Evolutionary conservation across 306 rosid species (phyloP), one percentile per base, ranked within the genome.

Genomic region (Begonia masoniana): DNA sequence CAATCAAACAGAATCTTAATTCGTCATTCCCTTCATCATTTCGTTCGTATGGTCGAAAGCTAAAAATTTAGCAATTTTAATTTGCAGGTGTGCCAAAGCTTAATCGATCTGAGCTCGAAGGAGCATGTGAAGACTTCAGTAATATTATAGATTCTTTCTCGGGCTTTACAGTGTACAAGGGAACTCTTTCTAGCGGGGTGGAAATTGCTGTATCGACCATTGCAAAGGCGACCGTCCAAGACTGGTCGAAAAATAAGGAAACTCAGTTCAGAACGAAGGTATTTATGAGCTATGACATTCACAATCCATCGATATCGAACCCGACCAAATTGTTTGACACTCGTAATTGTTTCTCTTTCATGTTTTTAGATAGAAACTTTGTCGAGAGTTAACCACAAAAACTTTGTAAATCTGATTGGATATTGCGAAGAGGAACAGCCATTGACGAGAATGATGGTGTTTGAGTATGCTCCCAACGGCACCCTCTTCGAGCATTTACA

Each of bases 401-500:
- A 91, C 57, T 91, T 91, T 19, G 75, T 81, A 42, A 91, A 84
- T 64, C 88, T 91, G 36, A 75, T 91, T 13, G 97, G 97, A 21
- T 81, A 74, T 50, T 91, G 97, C 54, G 88, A 86, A 60, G 97
- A 83, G 63, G 78, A 70, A 14, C 67, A 81, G 47, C 97, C 97
- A 49, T 85, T 91, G 74, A 91, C 97, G 24, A 81, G 97, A 74
- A 81, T 86, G 75, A 75, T 91, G 92, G 94, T 91, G 61, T 91
- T 85, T 62, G 97, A 91, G 71, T 91, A 91, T 58, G 96, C 96
- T 65, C 96, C 96, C 48, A 91, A 91, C 57, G 97, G 97, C 75
- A 81, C 97, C 0, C 77, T 91, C 43, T 85, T 76, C 57, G 97
- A 91, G 69, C 94, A 91, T 73, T 70, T 91, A 66, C 96, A 91